Base-by-base conservation (phyloP, 1,284 basidiomycete species). In the Cutaneotrichosporon sp. region DNA sequence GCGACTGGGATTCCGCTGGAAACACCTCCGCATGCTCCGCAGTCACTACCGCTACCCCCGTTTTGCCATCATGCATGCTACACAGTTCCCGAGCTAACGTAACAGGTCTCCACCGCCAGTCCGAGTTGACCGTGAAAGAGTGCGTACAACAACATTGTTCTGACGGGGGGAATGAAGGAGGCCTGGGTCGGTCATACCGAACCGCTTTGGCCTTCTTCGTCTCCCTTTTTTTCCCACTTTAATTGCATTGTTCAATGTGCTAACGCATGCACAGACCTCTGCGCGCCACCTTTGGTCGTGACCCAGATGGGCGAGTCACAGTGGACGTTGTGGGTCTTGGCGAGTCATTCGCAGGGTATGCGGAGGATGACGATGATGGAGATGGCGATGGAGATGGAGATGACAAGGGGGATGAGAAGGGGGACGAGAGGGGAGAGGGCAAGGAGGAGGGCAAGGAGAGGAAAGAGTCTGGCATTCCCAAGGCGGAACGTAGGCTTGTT, bases 81-180 rank as follows among this genome's bases (percentile, higher is more conserved):
- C 14, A 22, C 11, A 32, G 29, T 31, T 31, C 10, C 29, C 17
- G 27, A 25, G 19, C 10, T 17, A 25, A 31, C 29, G 7, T 2
- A 22, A 3, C 60, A 74, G 72, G 72, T 25, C 57, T 76, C 17
- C 72, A 75, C 52, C 67, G 75, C 54, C 74, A 75, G 51, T 65
- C 56, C 54, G 75, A 76, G 42, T 45, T 73, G 51, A 71, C 70
- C 0, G 61, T 76, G 52, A 76, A 76, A 55, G 71, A 74, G 57
- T 44, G n/a, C n/a, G n/a, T n/a, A n/a, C n/a, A n/a, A n/a, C n/a
- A n/a, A n/a, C n/a, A n/a, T n/a, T n/a, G n/a, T n/a, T n/a, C n/a
- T n/a, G n/a, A 12, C 9, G 35, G 16, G 35, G 35, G 8, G 10
- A 38, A 38, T 9, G 29, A 31, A 31, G 29, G 14, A n/a, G n/a